These are phyloP conservation scores for Phaseolus lunatus DNA, from an alignment of 306 rosid genomes.

Conservation along the genomic window DNA sequence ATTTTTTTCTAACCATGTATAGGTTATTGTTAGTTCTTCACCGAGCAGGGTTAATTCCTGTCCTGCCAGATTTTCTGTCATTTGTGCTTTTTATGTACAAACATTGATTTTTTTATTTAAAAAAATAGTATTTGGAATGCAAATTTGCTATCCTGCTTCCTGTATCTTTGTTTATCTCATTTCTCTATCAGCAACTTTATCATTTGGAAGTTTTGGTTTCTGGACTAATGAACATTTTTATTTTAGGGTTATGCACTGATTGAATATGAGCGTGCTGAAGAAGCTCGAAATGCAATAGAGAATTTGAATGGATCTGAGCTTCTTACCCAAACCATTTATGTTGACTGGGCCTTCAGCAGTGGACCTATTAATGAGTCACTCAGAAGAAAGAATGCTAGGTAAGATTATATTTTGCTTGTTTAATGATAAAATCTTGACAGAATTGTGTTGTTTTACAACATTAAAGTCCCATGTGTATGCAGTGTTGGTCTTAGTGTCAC, in stretches of 20 bases:
- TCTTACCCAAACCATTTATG: slow-evolving; percentile 74
- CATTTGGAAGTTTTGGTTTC: slow-evolving; percentile 9
- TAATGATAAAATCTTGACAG: background rate
- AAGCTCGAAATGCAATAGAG: slow-evolving; percentile 87
- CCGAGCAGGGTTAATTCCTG: slow-evolving; percentile 1
- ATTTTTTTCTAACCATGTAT: slow-evolving; percentile 5
- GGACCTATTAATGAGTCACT: slow-evolving; percentile 83
- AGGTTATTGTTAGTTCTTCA: background rate
- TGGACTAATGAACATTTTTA: slow-evolving; percentile 24
- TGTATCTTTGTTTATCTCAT: background rate
- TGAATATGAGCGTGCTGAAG: slow-evolving; percentile 61
- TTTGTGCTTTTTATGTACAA: slow-evolving; percentile 1
- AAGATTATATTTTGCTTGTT: slow-evolving; percentile 6
- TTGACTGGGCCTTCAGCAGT: slow-evolving; percentile 98
- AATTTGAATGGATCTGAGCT: slow-evolving; percentile 84
- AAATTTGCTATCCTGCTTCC: background rate
- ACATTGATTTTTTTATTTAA: background rate
- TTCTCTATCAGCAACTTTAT: slow-evolving; percentile 2
- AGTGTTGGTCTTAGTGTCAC: slow-evolving; percentile 16
- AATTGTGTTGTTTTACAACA: slow-evolving; percentile 23
- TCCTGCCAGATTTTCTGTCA: slow-evolving; percentile 12
- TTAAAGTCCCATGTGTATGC: background rate
- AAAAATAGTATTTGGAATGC: background rate
- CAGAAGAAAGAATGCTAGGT: slow-evolving; percentile 87
- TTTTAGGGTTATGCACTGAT: slow-evolving; percentile 64